Conservation (phyloP, 1,284 basidiomycete genomes). For the Rhodotorula mucilaginosa region DNA sequence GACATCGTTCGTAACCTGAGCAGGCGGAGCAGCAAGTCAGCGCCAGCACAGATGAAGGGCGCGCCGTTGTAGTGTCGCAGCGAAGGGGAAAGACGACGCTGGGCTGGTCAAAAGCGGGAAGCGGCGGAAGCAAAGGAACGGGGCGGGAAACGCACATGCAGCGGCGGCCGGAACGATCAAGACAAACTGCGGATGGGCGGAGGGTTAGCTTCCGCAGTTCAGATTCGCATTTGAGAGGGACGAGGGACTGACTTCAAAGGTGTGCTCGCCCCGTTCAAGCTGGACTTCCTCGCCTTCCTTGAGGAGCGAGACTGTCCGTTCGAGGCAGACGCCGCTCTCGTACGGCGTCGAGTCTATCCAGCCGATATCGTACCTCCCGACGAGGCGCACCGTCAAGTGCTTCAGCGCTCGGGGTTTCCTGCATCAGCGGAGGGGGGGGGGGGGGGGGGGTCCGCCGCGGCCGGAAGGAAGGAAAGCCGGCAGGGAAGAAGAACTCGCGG, state of each 20-base stretch:
- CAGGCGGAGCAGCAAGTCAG: not conserved
- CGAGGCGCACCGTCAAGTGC: constrained; percentile 25
- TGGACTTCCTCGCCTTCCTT: constrained; percentile 21
- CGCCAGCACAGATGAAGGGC: no score
- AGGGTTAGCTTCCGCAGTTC: not conserved
- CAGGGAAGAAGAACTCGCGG: constrained; percentile 4
- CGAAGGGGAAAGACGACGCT: no score
- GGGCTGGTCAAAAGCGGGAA: no score
- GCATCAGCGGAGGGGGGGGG: not conserved
- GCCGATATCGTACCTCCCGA: constrained; percentile 33
- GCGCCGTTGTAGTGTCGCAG: no score
- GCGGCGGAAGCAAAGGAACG: not conserved
- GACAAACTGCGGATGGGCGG: constrained; percentile 17
- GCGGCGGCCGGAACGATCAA: constrained; percentile 35
- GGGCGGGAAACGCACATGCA: constrained; percentile 8
- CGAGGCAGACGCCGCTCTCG: constrained; percentile 31
- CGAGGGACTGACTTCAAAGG: constrained; percentile 23
- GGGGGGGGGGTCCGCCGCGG: no score
- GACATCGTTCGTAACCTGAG: constrained; percentile 36
- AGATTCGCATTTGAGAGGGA: no score
- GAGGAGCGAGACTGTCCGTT: constrained; percentile 33
- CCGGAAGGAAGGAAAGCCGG: not conserved
- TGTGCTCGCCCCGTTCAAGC: constrained; percentile 38
- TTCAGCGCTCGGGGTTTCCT: constrained; percentile 30
- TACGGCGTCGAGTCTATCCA: constrained; percentile 36